These are phyloP conservation scores for Fistulifera pelliculosa DNA, from an alignment of 108 stramenopile species.

Conservation along the genomic window DNA sequence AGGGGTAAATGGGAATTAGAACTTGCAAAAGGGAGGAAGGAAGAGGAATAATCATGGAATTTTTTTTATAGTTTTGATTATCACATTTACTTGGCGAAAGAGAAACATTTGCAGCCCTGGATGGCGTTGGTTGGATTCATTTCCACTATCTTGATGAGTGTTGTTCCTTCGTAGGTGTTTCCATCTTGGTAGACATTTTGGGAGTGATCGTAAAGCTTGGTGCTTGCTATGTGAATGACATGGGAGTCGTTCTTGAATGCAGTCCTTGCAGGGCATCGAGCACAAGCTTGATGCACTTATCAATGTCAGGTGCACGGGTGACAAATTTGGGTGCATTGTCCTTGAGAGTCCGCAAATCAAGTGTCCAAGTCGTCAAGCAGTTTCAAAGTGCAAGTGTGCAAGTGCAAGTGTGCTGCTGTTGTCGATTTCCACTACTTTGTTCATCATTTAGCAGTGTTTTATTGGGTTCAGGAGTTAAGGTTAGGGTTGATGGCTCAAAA, in stretches of 20 bases:
- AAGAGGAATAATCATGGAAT: not conserved
- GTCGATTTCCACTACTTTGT: no score
- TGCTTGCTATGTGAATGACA: not conserved
- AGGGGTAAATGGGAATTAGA: no score
- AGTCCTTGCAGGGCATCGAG: constrained; percentile 1
- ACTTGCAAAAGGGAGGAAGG: not conserved
- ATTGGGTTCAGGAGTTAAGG: no score
- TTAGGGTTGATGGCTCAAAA: no score
- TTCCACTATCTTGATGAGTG: not conserved
- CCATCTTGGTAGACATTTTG: not conserved
- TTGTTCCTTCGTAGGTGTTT: not conserved
- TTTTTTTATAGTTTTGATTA: no score
- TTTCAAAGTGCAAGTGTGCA: no score
- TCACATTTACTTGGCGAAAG: not conserved
- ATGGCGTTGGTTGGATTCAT: not conserved
- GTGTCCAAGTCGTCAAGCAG: no score
- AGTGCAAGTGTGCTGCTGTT: no score
- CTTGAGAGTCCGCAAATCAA: no score
- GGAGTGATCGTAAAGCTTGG: not conserved
- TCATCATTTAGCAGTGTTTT: no score
- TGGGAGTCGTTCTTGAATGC: not conserved
- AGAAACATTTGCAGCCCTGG: not conserved
- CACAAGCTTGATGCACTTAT: constrained; percentile 1
- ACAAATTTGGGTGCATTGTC: constrained; percentile 2
- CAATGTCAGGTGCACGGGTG: not conserved